Base-by-base conservation (phyloP, 352 stramenopile species). In the Phytophthora capsici region DNA sequence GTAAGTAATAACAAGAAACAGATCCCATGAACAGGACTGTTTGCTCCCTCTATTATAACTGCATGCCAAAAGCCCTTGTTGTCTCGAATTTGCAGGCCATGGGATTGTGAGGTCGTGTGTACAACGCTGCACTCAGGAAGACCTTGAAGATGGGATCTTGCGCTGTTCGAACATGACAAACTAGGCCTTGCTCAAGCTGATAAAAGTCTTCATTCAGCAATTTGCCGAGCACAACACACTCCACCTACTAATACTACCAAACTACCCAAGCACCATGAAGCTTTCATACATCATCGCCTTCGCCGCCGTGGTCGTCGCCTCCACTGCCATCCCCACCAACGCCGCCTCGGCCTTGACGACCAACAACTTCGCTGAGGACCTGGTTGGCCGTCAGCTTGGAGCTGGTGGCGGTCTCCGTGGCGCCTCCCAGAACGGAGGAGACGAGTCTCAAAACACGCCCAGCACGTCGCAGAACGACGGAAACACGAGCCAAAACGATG, bases 221-320 rank as follows among this genome's bases (percentile, higher is more conserved):
- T 46, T 57, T 57, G 49, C 49, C 49, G 32, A 57, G 22, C 32
- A 36, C 44, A 47, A 34, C 34, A 57, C 49, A 57, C 48, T 9
- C 2, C 13, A 34, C 43, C 47, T 32, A 30, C 47, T 34, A 44
- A 46, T 45, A 37, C n/a, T 36, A 45, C 49, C 13, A 45, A 46
- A 26, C 34, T 9, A 48, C 23, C 30, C 7, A 54, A 43, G n/a
- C 25, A 55, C 22, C 41, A 62, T 62, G 54, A 62, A 62, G 54
- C 41, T 62, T 54, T 55, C 30, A 10, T 47, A 62, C 54, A 52
- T 62, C 43, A 54, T 62, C n/a, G 43, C 54, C 7, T 47, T 62
- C 30, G 30, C 41, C 20, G 54, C 54, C 30, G 54, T 62, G 9
- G 54, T 62, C 16, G 44, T 62, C 43, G 54, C 54, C 43, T 53